Evolutionary conservation across 805 yeast species (phyloP).

Genomic region (Torulaspora gathmanii): DNA sequence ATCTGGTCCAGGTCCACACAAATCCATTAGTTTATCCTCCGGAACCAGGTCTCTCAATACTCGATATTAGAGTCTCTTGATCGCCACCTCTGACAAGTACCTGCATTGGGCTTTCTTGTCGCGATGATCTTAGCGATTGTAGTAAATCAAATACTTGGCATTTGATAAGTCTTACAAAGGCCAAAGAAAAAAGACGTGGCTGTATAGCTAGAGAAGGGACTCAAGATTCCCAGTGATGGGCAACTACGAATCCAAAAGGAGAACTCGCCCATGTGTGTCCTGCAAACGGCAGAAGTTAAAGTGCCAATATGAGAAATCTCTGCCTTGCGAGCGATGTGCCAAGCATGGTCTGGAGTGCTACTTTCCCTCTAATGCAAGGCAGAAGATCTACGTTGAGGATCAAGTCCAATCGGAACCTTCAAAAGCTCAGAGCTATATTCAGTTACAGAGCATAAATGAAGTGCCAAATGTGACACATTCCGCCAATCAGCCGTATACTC

Average conservation of each 20-base stretch:
- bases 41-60: too few relatives aligned
- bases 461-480: neutral
- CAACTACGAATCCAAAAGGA: constrained; percentile 22
- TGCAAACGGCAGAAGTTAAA: constrained; percentile 61
- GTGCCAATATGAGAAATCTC: constrained; percentile 46
- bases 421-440: neutral
- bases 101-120: too few relatives aligned
- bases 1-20: too few relatives aligned
- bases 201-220: neutral
- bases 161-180: too few relatives aligned
- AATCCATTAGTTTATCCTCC: too few relatives aligned
- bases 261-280: constrained; percentile 55
- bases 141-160: too few relatives aligned
- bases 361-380: constrained; percentile 38
- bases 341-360: constrained; percentile 51
- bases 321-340: constrained; percentile 57
- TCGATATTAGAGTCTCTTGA: too few relatives aligned
- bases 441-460: neutral
- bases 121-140: too few relatives aligned
- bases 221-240: constrained; percentile 8
- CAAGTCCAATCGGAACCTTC: neutral
- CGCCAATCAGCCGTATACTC: neutral
- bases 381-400: neutral
- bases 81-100: too few relatives aligned
- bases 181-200: neutral